These are phyloP conservation scores for Aureobasidium leucospermi DNA, from an alignment of 2,329 filamentous ascomycete species.

Conservation along the genomic window DNA sequence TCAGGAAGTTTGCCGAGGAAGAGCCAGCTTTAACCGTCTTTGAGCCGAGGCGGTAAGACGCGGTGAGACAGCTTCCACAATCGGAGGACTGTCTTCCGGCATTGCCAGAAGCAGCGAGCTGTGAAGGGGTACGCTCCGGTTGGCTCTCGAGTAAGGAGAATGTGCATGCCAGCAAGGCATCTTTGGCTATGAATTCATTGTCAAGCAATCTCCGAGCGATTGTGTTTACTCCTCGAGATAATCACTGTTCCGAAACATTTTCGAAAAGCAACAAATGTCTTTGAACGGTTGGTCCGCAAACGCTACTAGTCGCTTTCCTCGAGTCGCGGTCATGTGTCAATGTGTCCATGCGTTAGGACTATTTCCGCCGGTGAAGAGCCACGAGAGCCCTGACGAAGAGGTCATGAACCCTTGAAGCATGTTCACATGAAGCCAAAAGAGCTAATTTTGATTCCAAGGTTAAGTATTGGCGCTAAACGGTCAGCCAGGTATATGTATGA, in stretches of 20 bases:
- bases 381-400: background rate
- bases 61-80: background rate
- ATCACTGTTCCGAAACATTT: background rate
- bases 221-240: background rate
- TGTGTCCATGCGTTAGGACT: conserved; percentile 4
- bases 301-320: conserved; percentile 4
- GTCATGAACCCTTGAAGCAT: conserved; percentile 9
- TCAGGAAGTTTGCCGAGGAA: conserved; percentile 10
- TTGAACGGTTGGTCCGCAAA: conserved; percentile 8
- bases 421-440: conserved; percentile 8
- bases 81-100: background rate
- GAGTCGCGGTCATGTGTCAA: conserved; percentile 12
- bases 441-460: conserved; percentile 5
- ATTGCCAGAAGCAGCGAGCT: background rate
- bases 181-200: background rate
- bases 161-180: background rate
- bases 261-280: background rate
- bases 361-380: conserved; percentile 7
- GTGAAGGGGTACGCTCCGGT: background rate
- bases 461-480: conserved; percentile 9
- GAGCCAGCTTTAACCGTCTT: background rate
- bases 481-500: conserved; percentile 8
- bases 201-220: background rate
- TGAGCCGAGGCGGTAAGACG: conserved; percentile 5
- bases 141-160: background rate